These are phyloP conservation scores for Pisolithus sp. DNA, from an alignment of 768 basidiomycete species.

Conservation along the genomic window DNA sequence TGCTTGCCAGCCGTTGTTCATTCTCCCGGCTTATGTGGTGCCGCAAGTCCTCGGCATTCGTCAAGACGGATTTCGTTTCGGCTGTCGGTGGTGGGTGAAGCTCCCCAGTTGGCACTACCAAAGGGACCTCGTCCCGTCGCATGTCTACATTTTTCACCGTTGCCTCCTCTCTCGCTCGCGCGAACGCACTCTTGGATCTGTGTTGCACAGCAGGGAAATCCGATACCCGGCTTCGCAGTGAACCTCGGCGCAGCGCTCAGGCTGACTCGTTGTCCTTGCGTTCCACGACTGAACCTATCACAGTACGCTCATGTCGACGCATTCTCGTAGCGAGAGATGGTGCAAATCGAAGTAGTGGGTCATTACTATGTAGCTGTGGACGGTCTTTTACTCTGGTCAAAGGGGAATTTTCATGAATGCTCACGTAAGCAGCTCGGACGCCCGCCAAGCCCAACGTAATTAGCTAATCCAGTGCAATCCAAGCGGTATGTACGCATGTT, in stretches of 20 bases:
- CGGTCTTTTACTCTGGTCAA: too few species aligned
- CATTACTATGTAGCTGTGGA: too few species aligned
- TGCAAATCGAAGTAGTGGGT: too few species aligned
- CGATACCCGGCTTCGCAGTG: conserved; percentile 26
- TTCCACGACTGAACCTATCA: conserved; percentile 44
- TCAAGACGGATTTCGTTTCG: conserved; percentile 2
- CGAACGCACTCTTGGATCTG: conserved; percentile 58
- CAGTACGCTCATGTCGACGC: conserved; percentile 18
- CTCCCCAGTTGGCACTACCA: conserved; percentile 22
- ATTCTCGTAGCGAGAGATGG: conserved; percentile 6
- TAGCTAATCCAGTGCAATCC: too few species aligned
- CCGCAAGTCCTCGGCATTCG: conserved; percentile 39
- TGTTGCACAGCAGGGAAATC: conserved; percentile 61
- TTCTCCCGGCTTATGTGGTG: conserved; percentile 64
- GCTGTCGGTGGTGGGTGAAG: neutral
- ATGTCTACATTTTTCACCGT: conserved; percentile 16
- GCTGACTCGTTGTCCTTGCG: conserved; percentile 26
- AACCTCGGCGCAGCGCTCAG: conserved; percentile 18
- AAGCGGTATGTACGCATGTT: too few species aligned
- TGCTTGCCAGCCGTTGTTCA: conserved; percentile 48
- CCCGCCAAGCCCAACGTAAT: neutral
- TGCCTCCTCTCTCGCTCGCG: conserved; percentile 38
- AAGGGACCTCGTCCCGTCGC: conserved; percentile 12
- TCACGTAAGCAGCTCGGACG: neutral
- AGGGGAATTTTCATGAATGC: neutral